Evolutionary conservation across 345 rosid species (phyloP).

Genomic region (Ricinus communis): DNA sequence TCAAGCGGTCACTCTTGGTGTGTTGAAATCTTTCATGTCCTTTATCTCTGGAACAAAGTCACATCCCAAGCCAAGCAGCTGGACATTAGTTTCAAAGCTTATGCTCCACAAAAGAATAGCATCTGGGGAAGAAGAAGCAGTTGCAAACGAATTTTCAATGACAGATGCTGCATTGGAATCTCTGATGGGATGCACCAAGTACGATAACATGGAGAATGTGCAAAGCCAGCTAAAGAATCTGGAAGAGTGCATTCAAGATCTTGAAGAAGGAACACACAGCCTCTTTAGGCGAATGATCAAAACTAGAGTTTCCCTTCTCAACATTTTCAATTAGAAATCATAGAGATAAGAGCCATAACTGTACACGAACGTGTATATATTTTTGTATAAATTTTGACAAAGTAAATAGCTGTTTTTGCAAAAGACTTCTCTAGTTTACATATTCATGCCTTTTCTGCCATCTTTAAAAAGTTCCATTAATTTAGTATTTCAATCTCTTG

Average conservation of each 20-base stretch:
- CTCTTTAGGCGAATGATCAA: conserved; percentile 39
- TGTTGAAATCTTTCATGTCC: conserved; percentile 17
- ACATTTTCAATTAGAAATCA: conserved; percentile 19
- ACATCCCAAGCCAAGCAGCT: conserved; percentile 6
- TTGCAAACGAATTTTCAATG: conserved; percentile 15
- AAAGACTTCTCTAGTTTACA: no score
- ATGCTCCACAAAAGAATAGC: conserved; percentile 5
- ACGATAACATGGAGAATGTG: not conserved
- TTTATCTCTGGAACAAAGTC: conserved; percentile 3
- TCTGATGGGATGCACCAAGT: conserved; percentile 8
- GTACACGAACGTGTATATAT: no score
- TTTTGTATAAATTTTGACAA: no score
- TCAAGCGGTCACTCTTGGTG: conserved; percentile 8
- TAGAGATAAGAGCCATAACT: no score
- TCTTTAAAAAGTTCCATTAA: no score
- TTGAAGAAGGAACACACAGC: conserved; percentile 39
- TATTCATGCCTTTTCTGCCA: no score
- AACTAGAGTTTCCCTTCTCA: conserved; percentile 50
- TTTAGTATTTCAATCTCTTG: no score
- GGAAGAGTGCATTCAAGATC: conserved; percentile 41
- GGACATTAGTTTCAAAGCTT: conserved; percentile 23
- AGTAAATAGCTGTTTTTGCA: no score
- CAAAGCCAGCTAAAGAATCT: conserved; percentile 29
- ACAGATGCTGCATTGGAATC: conserved; percentile 23
- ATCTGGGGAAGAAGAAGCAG: not conserved